These are phyloP conservation scores for Ophiobolus disseminans DNA, from an alignment of 2,329 filamentous ascomycete genomes.

Conservation along the genomic window DNA sequence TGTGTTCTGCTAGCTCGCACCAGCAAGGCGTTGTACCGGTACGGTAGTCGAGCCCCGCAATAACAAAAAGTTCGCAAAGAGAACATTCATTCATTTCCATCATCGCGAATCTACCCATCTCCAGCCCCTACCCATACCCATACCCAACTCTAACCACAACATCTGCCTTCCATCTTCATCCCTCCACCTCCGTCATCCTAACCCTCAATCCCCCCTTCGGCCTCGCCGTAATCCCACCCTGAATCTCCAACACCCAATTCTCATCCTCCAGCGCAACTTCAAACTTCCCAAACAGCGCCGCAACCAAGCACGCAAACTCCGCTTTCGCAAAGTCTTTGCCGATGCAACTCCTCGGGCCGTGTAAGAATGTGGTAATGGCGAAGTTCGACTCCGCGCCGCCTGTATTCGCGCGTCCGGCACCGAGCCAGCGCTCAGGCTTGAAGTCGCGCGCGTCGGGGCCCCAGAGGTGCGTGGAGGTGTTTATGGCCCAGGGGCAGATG, in stretches of 20 bases:
- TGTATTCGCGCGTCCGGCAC: slow-evolving; percentile 59
- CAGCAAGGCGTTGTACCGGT: too few relatives aligned
- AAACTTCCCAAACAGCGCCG: slow-evolving; percentile 78
- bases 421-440: slow-evolving; percentile 69
- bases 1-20: too few relatives aligned
- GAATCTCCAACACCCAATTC: slow-evolving; percentile 66
- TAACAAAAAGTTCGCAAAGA: too few relatives aligned
- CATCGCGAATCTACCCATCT: too few relatives aligned
- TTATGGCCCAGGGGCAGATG: slow-evolving; percentile 70
- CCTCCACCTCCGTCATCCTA: slow-evolving; percentile 58
- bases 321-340: slow-evolving; percentile 80
- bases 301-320: slow-evolving; percentile 85
- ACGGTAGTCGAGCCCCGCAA: too few relatives aligned
- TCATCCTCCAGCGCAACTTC: slow-evolving; percentile 70
- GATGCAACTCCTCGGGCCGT: slow-evolving; percentile 86
- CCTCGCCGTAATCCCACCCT: slow-evolving; percentile 73
- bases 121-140: too few relatives aligned
- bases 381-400: slow-evolving; percentile 80
- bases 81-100: too few relatives aligned
- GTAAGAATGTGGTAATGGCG: slow-evolving; percentile 80
- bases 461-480: slow-evolving; percentile 75
- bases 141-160: neutral
- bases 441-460: slow-evolving; percentile 77
- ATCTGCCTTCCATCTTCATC: neutral
- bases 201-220: slow-evolving; percentile 77